Percentiles rank a stretch among this genome's conserved stretches.
Evolutionary conservation across 2,329 filamentous ascomycete genomes (phyloP).

Genomic region (Fusarium xyrophilum): DNA sequence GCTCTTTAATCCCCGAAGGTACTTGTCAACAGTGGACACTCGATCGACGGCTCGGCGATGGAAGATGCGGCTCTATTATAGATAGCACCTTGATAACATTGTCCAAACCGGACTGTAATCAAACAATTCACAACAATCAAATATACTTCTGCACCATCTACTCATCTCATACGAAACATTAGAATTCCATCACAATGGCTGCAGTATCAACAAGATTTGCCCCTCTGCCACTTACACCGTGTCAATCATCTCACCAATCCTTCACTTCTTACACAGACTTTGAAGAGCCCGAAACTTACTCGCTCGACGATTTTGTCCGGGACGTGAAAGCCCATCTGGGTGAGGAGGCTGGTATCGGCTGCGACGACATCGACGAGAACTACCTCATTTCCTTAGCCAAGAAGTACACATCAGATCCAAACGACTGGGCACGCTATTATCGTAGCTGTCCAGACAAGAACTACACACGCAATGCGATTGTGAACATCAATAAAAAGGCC

Average conservation of each 20-base stretch:
- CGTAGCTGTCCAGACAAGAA: slow-evolving; percentile 12
- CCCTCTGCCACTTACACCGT: not conserved
- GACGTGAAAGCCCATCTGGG: not conserved
- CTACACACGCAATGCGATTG: slow-evolving; percentile 4
- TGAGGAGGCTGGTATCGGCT: slow-evolving; percentile 1
- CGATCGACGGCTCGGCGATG: not conserved
- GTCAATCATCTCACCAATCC: not conserved
- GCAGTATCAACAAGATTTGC: slow-evolving; percentile 7
- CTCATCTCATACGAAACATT: too few species aligned
- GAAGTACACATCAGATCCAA: slow-evolving; percentile 8
- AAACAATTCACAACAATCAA: not conserved
- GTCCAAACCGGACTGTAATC: too few species aligned
- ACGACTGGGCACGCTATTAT: slow-evolving; percentile 9
- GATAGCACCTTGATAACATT: not conserved
- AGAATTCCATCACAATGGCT: not conserved
- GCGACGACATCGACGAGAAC: slow-evolving; percentile 5
- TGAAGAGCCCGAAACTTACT: not conserved
- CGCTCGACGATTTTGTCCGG: not conserved
- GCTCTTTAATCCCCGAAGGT: not conserved
- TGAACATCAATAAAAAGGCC: slow-evolving; percentile 8
- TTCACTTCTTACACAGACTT: not conserved
- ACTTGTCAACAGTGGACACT: too few species aligned
- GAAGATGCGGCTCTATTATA: not conserved
- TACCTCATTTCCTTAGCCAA: not conserved
- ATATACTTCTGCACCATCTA: not conserved